Conservation (phyloP, 768 basidiomycete species). For the Paxillus involutus region DNA sequence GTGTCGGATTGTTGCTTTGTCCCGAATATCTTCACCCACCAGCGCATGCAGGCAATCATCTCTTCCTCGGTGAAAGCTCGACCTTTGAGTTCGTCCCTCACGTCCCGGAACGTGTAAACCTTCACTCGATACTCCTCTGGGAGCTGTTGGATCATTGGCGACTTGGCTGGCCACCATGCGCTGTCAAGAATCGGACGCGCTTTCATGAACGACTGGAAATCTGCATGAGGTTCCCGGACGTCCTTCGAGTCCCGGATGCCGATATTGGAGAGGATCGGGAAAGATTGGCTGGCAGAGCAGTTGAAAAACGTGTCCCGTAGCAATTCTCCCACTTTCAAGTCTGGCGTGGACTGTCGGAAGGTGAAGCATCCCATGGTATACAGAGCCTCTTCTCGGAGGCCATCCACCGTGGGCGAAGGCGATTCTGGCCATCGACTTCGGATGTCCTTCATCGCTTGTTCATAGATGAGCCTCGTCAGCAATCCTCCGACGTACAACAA, state of each 20-base stretch:
- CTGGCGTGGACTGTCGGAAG: constrained; percentile 83
- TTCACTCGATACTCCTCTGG: constrained; percentile 62
- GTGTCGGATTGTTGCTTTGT: no score
- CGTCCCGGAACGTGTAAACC: constrained; percentile 73
- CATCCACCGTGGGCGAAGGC: not conserved
- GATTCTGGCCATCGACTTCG: constrained; percentile 30
- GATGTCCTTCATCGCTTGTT: constrained; percentile 68
- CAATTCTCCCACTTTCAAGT: constrained; percentile 62
- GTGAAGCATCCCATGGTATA: constrained; percentile 87
- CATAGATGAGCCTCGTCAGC: constrained; percentile 80
- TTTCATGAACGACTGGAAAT: constrained; percentile 71
- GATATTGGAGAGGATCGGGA: constrained; percentile 72
- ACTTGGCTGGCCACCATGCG: constrained; percentile 25
- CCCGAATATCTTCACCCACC: constrained; percentile 59
- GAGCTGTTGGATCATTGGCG: constrained; percentile 60
- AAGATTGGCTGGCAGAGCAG: constrained; percentile 45
- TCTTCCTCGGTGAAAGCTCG: constrained; percentile 68
- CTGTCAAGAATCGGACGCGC: constrained; percentile 59
- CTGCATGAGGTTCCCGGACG: constrained; percentile 68
- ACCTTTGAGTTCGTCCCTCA: constrained; percentile 66
- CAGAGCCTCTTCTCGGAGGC: constrained; percentile 38
- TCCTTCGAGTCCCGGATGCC: constrained; percentile 66
- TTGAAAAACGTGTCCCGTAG: constrained; percentile 78
- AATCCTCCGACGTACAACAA: constrained; percentile 81
- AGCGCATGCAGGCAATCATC: constrained; percentile 76